Percentiles rank a stretch among this genome's conserved stretches.
Conservation (phyloP, 495 filamentous ascomycete species). For the Annulohypoxylon stygium region DNA sequence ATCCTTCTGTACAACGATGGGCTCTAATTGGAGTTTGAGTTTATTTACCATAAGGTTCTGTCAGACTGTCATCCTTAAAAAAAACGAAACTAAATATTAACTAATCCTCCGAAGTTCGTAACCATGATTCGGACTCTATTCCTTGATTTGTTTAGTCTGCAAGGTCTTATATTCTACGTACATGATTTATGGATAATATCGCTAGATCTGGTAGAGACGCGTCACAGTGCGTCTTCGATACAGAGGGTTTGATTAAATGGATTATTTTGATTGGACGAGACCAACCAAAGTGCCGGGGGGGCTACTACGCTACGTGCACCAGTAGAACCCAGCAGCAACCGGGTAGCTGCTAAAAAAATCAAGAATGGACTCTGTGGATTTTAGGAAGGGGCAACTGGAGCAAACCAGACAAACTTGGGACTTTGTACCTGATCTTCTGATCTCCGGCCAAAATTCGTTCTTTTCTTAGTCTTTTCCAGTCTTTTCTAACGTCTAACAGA, state of each 20-base stretch:
- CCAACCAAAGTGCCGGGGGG: constrained; percentile 35
- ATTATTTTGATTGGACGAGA: constrained; percentile 38
- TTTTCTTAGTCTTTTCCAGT: constrained; percentile 3
- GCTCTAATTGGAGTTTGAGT: constrained; percentile 23
- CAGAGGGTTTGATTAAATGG: constrained; percentile 35
- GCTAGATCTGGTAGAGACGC: constrained; percentile 32
- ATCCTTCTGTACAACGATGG: constrained; percentile 31
- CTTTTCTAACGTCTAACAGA: constrained; percentile 2
- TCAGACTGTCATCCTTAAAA: constrained; percentile 41
- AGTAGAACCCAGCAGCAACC: constrained; percentile 7
- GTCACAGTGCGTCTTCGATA: constrained; percentile 39
- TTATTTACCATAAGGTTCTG: constrained; percentile 40
- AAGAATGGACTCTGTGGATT: constrained; percentile 22
- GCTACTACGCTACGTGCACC: constrained; percentile 13
- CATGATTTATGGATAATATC: constrained; percentile 36
- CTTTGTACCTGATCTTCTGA: constrained; percentile 9
- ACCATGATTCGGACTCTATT: background rate
- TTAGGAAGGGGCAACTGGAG: constrained; percentile 14
- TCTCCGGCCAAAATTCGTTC: constrained; percentile 17
- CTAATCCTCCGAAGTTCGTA: constrained; percentile 29
- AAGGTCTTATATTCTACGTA: constrained; percentile 15
- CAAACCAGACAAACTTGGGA: background rate
- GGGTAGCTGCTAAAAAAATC: constrained; percentile 18
- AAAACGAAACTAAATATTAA: background rate
- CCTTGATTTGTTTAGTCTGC: constrained; percentile 26